Base-by-base conservation (phyloP, 2,329 filamentous ascomycete species). In the Ramularia collo-cygni region DNA sequence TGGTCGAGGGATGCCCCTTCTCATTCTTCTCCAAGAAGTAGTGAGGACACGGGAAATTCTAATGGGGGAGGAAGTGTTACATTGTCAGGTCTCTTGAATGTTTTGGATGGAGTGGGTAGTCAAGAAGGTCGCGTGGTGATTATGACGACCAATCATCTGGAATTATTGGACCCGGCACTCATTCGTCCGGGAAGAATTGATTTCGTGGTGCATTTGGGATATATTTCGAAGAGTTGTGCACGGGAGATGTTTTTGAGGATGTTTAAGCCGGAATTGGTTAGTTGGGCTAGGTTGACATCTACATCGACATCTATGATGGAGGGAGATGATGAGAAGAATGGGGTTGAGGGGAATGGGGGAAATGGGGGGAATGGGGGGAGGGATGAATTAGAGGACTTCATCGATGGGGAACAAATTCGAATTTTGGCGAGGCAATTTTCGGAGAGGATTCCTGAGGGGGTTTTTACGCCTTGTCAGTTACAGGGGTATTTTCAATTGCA, bases 131-230 rank as follows among this genome's bases (percentile, higher is more conserved):
- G 82, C 36, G 74, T 89, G 8, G 72, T 89, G 5, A 79, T 89
- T 63, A 86, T 88, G 80, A 87, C 83, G 0, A 85, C 82, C 17
- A 89, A 89, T 61, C 74, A 77, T 42, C 79, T 80, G 3, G 79
- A 88, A 51, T 70, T 74, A 6, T 72, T 89, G 0, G 84, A 88
- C 55, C 72, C 79, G 33, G 84, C 83, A 1, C 70, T 89, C 12
- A 79, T 85, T 38, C 72, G 83, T 0, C 82, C 83, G 0, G 83
- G 83, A 1, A 72, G 81, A 1, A 77, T 87, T 6, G 80, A 85
- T 47, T 48, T 48, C 37, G 49, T 51, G 16, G 30, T 54, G 8
- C 46, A 49, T n/a, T 37, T 54, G 2, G 49, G 49, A 10, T 47
- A 51, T 13, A 54, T 54, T 24, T 50, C 44, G 31, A 40, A 34